A percentile compares a stretch with the other conserved stretches of the same genome.
phyloP scores from a whole-genome alignment of 805 yeast species.

The Myxozyma neglecta region DNA sequence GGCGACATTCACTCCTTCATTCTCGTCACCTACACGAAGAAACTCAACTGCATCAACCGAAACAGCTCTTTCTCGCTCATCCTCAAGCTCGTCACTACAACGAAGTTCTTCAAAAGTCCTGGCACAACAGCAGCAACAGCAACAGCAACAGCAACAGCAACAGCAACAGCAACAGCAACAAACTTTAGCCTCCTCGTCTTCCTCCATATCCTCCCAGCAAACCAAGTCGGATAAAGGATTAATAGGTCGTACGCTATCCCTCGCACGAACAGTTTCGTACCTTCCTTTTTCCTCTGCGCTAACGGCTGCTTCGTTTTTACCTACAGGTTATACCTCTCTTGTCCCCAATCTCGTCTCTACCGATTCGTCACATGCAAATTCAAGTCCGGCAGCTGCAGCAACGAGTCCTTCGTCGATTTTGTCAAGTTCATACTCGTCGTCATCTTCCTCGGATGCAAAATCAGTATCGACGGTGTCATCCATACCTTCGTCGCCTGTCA shows the following conservation, averaged over 20 bases:
- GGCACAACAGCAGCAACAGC: slow-evolving; percentile 14
- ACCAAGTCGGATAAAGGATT: background rate
- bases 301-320: slow-evolving; percentile 7
- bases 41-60: slow-evolving; percentile 4
- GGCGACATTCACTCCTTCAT: slow-evolving; percentile 5
- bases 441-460: slow-evolving; percentile 1
- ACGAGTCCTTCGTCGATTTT: slow-evolving; percentile 10
- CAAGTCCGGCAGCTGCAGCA: slow-evolving; percentile 4
- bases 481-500: slow-evolving; percentile 4
- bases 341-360: background rate
- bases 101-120: background rate
- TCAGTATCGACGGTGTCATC: background rate
- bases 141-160: slow-evolving; percentile 7
- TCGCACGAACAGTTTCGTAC: slow-evolving; percentile 23
- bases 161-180: slow-evolving; percentile 3
- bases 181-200: background rate
- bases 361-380: background rate
- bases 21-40: slow-evolving; percentile 16
- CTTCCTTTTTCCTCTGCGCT: slow-evolving; percentile 23
- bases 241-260: slow-evolving; percentile 9
- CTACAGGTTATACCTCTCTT: slow-evolving; percentile 1
- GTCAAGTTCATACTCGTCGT: slow-evolving; percentile 1
- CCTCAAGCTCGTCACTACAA: slow-evolving; percentile 1
- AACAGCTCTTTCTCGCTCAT: slow-evolving; percentile 5
- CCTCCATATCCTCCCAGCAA: background rate